Percentiles rank a stretch among this genome's conserved stretches.
These are phyloP conservation scores for Epichloe gansuensis DNA, from an alignment of 2,329 filamentous ascomycete genomes.

Conservation along the genomic window DNA sequence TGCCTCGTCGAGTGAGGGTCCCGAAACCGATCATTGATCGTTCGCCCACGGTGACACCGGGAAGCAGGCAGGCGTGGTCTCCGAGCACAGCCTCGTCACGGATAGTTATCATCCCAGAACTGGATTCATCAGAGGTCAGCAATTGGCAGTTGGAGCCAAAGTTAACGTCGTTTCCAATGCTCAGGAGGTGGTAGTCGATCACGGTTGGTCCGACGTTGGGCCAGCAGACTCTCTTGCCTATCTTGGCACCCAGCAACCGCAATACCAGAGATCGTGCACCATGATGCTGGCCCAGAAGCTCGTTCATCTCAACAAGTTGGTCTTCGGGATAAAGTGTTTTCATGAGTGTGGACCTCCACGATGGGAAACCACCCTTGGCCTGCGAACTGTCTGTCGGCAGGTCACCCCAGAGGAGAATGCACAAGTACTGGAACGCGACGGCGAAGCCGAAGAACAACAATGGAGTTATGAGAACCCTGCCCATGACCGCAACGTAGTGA, in stretches of 20 bases:
- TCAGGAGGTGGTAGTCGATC: constrained; percentile 40
- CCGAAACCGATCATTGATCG: constrained; percentile 41
- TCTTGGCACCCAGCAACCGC: constrained; percentile 35
- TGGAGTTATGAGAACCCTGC: constrained; percentile 28
- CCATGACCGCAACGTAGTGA: constrained; percentile 35
- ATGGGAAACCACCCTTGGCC: constrained; percentile 23
- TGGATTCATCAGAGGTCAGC: constrained; percentile 37
- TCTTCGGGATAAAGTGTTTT: constrained; percentile 30
- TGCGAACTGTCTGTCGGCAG: constrained; percentile 20
- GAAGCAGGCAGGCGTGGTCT: constrained; percentile 39
- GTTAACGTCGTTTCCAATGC: constrained; percentile 45
- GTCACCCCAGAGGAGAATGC: constrained; percentile 28
- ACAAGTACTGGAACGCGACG: constrained; percentile 25
- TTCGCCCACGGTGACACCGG: constrained; percentile 36
- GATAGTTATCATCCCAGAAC: constrained; percentile 35
- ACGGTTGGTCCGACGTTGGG: constrained; percentile 42
- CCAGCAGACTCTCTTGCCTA: constrained; percentile 43
- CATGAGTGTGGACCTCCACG: constrained; percentile 32
- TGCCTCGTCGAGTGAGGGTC: constrained; percentile 33
- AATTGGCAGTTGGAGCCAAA: constrained; percentile 43
- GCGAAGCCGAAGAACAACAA: constrained; percentile 32
- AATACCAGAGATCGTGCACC: constrained; percentile 38
- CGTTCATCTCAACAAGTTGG: constrained; percentile 33
- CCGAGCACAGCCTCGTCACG: constrained; percentile 41
- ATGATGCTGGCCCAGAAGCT: constrained; percentile 41